Conservation (phyloP, 192 early-diverging fungal genomes). For the Cladochytrium replicatum region DNA sequence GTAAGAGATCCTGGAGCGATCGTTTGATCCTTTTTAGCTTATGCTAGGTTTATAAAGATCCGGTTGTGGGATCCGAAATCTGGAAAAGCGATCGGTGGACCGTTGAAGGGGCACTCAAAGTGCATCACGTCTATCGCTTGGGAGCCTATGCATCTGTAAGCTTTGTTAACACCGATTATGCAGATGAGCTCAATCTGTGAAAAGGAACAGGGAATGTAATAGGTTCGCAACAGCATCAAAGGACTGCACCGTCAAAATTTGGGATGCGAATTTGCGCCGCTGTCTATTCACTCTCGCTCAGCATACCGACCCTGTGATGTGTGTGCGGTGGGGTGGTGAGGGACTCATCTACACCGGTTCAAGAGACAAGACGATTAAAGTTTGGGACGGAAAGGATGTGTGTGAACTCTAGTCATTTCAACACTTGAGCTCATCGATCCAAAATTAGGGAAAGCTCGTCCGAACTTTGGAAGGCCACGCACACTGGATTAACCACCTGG, state of each 20-base stretch:
- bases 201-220: constrained; percentile 63
- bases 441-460: constrained; percentile 63
- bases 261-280: constrained; percentile 75
- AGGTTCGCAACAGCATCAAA: constrained; percentile 84
- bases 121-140: constrained; percentile 85
- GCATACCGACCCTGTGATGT: constrained; percentile 89
- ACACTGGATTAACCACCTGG: constrained; percentile 94
- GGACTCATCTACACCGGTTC: constrained; percentile 87
- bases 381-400: constrained; percentile 63
- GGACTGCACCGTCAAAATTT: constrained; percentile 86
- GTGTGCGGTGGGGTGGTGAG: constrained; percentile 94
- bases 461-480: constrained; percentile 84
- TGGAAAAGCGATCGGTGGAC: constrained; percentile 67
- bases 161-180: neutral
- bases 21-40: neutral
- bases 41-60: constrained; percentile 15
- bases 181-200: no score
- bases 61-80: constrained; percentile 83
- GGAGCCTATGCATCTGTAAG: constrained; percentile 84
- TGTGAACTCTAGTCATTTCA: neutral
- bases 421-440: constrained; percentile 4
- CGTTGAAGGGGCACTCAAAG: constrained; percentile 75
- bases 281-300: constrained; percentile 68
- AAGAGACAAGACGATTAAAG: constrained; percentile 90
- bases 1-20: constrained; percentile 25